Conservation (phyloP, 495 filamentous ascomycete species). For the Podospora tetraspora region DNA sequence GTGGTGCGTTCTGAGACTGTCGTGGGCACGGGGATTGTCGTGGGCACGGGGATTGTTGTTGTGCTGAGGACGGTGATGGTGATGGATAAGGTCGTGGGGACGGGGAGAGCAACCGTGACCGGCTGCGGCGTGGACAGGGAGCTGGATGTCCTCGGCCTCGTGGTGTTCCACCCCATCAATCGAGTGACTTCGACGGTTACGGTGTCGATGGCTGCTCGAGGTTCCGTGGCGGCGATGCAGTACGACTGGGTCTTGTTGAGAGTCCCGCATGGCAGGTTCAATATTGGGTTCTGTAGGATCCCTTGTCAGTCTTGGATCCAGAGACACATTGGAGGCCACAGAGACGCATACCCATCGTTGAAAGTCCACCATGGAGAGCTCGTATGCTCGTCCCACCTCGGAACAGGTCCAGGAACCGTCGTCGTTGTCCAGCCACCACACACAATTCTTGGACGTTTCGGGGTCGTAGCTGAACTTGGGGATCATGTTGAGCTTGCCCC, state of each 20-base stretch:
- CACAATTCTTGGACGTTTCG: constrained; percentile 1
- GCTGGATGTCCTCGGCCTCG: neutral
- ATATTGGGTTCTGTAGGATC: neutral
- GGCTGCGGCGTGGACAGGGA: neutral
- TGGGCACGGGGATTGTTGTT: neutral
- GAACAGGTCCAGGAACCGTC: constrained; percentile 3
- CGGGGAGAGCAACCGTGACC: neutral
- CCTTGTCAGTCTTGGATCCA: neutral
- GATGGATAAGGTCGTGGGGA: neutral
- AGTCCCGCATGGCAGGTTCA: neutral
- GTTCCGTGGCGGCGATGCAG: neutral
- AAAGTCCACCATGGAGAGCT: constrained; percentile 5
- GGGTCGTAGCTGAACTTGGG: constrained; percentile 1
- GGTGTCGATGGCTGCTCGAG: neutral
- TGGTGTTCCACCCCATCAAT: neutral
- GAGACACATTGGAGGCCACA: no score
- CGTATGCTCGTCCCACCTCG: neutral
- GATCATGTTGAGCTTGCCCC: constrained; percentile 1
- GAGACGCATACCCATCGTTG: neutral
- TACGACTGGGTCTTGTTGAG: neutral
- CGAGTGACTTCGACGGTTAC: neutral
- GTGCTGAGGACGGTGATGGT: neutral
- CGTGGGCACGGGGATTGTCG: neutral
- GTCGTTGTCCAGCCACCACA: constrained; percentile 6
- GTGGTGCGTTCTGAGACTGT: neutral